These are phyloP conservation scores for Wickerhamomyces sp. DNA, from an alignment of 1,139 yeast species.

Conservation along the genomic window DNA sequence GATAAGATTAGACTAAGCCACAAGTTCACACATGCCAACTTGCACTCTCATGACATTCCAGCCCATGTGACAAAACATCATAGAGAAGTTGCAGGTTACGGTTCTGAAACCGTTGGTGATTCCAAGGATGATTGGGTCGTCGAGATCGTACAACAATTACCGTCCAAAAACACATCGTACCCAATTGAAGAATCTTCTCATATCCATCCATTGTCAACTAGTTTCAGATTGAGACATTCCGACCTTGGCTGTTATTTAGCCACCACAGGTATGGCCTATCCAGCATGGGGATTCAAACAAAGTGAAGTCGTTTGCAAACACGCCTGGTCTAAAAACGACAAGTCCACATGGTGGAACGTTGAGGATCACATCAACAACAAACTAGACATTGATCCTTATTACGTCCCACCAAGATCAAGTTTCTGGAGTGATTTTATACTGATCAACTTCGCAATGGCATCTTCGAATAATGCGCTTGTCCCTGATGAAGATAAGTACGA, in stretches of 20 bases:
- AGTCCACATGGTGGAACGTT: constrained; percentile 77
- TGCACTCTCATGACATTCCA: constrained; percentile 58
- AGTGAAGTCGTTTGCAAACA: constrained; percentile 72
- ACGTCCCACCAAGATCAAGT: constrained; percentile 58
- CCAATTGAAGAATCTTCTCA: constrained; percentile 34
- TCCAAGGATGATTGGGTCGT: constrained; percentile 67
- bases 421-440: constrained; percentile 70
- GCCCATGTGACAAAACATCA: constrained; percentile 49
- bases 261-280: constrained; percentile 66
- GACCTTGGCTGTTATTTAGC: constrained; percentile 68
- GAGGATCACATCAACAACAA: constrained; percentile 57
- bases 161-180: constrained; percentile 41
- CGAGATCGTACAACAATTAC: constrained; percentile 55
- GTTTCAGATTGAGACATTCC: constrained; percentile 58
- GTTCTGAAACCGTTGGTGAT: constrained; percentile 50
- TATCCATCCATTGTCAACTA: constrained; percentile 66
- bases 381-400: constrained; percentile 37
- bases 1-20: constrained; percentile 54
- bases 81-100: constrained; percentile 69
- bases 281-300: constrained; percentile 79
- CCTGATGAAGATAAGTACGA: constrained; percentile 71
- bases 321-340: constrained; percentile 45
- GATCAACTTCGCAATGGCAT: constrained; percentile 72
- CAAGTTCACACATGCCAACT: constrained; percentile 42
- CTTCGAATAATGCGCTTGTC: constrained; percentile 68